Conservation (phyloP, 2,329 filamentous ascomycete genomes). For the Hymenoscyphus repandus region DNA sequence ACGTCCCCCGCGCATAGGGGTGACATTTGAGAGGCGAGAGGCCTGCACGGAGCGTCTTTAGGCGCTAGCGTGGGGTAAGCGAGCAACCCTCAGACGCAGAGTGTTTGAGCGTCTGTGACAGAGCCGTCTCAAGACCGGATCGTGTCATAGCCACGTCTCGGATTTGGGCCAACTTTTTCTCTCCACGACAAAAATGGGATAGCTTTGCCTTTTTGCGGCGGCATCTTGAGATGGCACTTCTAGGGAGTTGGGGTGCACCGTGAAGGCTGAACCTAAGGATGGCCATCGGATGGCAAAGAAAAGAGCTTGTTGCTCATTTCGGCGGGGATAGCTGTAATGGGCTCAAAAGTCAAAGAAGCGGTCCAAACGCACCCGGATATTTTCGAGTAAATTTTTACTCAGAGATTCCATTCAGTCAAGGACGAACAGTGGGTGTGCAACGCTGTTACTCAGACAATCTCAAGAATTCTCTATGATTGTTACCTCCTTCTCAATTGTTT, state of each 20-base stretch:
- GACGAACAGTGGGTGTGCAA: too few relatives aligned
- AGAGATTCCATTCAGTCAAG: too few relatives aligned
- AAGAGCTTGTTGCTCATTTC: neutral
- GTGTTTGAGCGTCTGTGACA: slow-evolving; percentile 26
- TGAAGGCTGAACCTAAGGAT: neutral
- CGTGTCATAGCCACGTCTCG: slow-evolving; percentile 21
- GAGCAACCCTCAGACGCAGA: slow-evolving; percentile 21
- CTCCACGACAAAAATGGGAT: slow-evolving; percentile 4
- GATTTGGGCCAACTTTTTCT: slow-evolving; percentile 6
- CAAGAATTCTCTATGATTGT: too few relatives aligned
- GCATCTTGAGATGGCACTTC: slow-evolving; percentile 5
- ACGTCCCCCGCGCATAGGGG: neutral
- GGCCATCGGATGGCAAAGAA: neutral
- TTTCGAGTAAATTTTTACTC: too few relatives aligned
- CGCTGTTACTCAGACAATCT: too few relatives aligned
- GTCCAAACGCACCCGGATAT: neutral
- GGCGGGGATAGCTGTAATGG: neutral
- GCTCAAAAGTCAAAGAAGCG: neutral
- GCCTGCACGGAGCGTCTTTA: slow-evolving; percentile 15
- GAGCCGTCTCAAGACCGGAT: slow-evolving; percentile 21
- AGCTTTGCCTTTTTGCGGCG: neutral
- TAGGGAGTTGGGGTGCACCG: slow-evolving; percentile 9
- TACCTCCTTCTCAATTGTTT: slow-evolving; percentile 2
- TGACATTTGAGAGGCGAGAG: neutral
- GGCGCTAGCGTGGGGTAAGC: slow-evolving; percentile 15